Evolutionary conservation across 2,329 filamentous ascomycete genomes (phyloP).

Genomic region (Basipetospora chlamydospora): DNA sequence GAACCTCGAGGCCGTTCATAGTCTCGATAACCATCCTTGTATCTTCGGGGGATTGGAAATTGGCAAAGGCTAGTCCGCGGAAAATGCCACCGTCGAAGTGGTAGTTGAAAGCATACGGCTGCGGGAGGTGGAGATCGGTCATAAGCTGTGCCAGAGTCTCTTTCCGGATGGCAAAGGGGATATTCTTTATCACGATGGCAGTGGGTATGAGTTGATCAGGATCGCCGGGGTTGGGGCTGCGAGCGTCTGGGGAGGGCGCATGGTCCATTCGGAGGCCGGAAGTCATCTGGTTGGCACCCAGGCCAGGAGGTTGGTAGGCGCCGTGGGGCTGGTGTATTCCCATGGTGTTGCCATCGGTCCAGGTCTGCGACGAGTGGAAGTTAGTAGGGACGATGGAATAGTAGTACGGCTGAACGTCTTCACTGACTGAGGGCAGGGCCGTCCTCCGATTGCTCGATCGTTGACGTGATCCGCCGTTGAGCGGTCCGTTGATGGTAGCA

Average conservation of each 20-base stretch:
- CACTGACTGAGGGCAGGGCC: slow-evolving; percentile 60
- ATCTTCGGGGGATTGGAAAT: slow-evolving; percentile 92
- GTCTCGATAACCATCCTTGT: slow-evolving; percentile 83
- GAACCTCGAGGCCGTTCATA: slow-evolving; percentile 91
- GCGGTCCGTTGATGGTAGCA: slow-evolving; percentile 43
- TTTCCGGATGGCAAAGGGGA: slow-evolving; percentile 95
- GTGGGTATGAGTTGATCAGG: slow-evolving; percentile 89
- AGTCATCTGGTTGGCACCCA: slow-evolving; percentile 21
- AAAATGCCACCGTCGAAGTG: slow-evolving; percentile 98
- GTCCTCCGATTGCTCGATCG: slow-evolving; percentile 39
- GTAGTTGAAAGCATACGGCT: slow-evolving; percentile 98
- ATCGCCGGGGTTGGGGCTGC: slow-evolving; percentile 29
- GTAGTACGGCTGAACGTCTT: background rate
- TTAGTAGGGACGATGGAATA: slow-evolving; percentile 6
- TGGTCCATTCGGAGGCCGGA: slow-evolving; percentile 28
- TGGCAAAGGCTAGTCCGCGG: slow-evolving; percentile 88
- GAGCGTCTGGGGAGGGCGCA: slow-evolving; percentile 9
- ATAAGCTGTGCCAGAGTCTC: slow-evolving; percentile 87
- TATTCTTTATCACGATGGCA: slow-evolving; percentile 98
- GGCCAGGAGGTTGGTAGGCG: slow-evolving; percentile 17
- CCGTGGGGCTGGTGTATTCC: slow-evolving; percentile 25
- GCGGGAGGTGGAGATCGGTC: slow-evolving; percentile 82
- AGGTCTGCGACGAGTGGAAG: slow-evolving; percentile 22
- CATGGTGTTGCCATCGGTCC: slow-evolving; percentile 29
- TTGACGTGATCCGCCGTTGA: slow-evolving; percentile 45